phyloP scores from a whole-genome alignment of 2,329 filamentous ascomycete species.

The Cadophora malorum region DNA sequence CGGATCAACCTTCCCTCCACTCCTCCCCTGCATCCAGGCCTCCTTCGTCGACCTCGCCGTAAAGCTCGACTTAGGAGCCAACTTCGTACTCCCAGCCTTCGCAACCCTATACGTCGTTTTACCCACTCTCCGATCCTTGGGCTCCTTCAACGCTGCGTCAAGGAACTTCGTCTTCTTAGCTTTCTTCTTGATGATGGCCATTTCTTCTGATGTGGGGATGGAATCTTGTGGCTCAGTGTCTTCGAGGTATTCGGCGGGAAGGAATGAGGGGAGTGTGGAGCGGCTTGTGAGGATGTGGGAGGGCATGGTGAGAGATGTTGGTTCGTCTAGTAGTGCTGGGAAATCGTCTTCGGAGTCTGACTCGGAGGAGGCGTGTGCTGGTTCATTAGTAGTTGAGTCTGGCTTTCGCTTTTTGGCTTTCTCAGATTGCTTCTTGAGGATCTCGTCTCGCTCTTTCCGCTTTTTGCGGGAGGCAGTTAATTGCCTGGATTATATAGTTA shows the following conservation, averaged over 20 bases:
- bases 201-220: background rate
- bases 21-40: slow-evolving; percentile 40
- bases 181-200: slow-evolving; percentile 19
- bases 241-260: slow-evolving; percentile 43
- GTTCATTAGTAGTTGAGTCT: background rate
- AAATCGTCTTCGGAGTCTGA: slow-evolving; percentile 3
- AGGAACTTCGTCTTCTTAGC: slow-evolving; percentile 42
- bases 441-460: slow-evolving; percentile 41
- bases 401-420: slow-evolving; percentile 38
- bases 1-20: slow-evolving; percentile 29
- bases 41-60: slow-evolving; percentile 41
- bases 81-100: slow-evolving; percentile 29
- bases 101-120: slow-evolving; percentile 43
- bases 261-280: slow-evolving; percentile 37
- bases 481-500: slow-evolving; percentile 36
- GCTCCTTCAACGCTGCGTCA: slow-evolving; percentile 38
- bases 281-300: slow-evolving; percentile 8
- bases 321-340: background rate
- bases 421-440: slow-evolving; percentile 40
- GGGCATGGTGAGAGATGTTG: background rate
- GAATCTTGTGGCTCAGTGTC: slow-evolving; percentile 34
- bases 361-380: slow-evolving; percentile 7
- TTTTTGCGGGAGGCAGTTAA: slow-evolving; percentile 39
- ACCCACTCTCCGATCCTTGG: slow-evolving; percentile 41
- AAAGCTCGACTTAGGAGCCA: slow-evolving; percentile 41